Conservation (phyloP, 352 stramenopile genomes). For the Phytophthora podocarpi region DNA sequence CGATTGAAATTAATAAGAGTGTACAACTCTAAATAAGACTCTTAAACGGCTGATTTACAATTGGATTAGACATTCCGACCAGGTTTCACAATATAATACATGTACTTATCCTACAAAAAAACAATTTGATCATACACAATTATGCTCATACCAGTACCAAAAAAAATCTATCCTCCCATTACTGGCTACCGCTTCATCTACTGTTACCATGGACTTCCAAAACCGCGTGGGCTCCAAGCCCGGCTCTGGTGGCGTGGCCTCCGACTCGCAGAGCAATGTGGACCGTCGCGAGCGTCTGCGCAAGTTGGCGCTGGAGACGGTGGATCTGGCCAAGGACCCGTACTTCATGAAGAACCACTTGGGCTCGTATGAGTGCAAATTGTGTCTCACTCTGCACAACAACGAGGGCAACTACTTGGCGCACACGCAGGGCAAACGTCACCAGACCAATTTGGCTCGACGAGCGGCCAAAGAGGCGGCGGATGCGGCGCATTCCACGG, state of each 20-base stretch:
- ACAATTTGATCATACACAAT: too few relatives aligned
- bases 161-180: too few relatives aligned
- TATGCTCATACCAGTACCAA: too few relatives aligned
- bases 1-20: too few relatives aligned
- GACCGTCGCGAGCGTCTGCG: conserved; percentile 96
- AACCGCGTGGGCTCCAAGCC: conserved; percentile 87
- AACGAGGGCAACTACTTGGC: conserved; percentile 99
- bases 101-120: too few relatives aligned
- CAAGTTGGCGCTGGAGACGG: conserved; percentile 98
- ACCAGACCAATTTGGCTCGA: conserved; percentile 96
- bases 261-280: conserved; percentile 82
- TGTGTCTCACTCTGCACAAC: conserved; percentile 99
- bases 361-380: conserved; percentile 98
- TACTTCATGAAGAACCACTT: conserved; percentile 99
- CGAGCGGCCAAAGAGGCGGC: conserved; percentile 88
- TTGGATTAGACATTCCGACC: too few relatives aligned
- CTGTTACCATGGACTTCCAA: conserved; percentile 88
- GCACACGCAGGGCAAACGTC: conserved; percentile 99
- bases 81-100: too few relatives aligned
- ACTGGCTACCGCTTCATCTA: too few relatives aligned
- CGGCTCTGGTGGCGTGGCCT: conserved; percentile 74
- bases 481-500: conserved; percentile 56
- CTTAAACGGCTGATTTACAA: too few relatives aligned
- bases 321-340: conserved; percentile 99
- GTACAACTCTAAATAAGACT: too few relatives aligned